Conservation (phyloP, 306 rosid species). For the Castanea sativa region DNA sequence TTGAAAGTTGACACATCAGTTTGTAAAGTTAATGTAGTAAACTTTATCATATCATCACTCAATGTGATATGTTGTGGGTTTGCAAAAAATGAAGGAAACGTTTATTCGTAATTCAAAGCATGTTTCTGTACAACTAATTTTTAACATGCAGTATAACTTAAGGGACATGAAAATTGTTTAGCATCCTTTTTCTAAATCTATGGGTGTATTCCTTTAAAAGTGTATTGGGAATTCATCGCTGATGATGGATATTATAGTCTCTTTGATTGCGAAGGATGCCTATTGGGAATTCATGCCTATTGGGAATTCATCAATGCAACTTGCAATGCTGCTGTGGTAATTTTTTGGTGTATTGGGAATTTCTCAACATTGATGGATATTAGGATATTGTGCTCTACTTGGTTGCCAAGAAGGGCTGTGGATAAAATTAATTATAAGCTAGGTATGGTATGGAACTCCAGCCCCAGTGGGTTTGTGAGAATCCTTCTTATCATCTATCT, state of each 20-base stretch:
- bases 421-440: background rate
- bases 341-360: background rate
- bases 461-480: background rate
- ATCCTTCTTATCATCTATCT: background rate
- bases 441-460: background rate
- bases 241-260: background rate
- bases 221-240: background rate
- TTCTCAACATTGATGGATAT: background rate
- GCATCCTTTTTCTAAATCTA: background rate
- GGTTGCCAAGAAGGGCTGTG: background rate
- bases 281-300: background rate
- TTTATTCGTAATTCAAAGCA: too few species aligned
- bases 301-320: background rate
- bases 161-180: background rate
- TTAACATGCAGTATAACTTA: background rate
- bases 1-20: too few species aligned
- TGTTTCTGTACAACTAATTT: background rate
- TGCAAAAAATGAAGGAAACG: background rate
- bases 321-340: background rate
- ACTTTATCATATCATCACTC: too few species aligned
- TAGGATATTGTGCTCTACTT: background rate
- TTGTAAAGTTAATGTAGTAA: background rate
- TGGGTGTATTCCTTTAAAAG: background rate
- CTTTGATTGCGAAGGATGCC: background rate
- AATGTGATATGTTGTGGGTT: background rate